phyloP scores from a whole-genome alignment of 2,329 filamentous ascomycete genomes.

The Aotearoamyces nothofagi region DNA sequence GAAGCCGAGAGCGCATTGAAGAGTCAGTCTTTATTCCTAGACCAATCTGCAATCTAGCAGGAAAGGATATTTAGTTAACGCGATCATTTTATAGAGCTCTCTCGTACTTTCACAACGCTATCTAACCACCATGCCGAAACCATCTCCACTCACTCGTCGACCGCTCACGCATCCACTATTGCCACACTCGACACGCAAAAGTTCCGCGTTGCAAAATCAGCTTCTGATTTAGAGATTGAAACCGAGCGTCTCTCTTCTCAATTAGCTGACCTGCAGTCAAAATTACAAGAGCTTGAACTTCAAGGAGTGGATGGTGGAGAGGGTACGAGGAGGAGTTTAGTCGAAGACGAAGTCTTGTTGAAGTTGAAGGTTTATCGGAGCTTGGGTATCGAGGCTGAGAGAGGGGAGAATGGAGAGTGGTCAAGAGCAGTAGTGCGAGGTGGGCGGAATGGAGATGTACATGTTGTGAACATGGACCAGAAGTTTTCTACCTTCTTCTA shows the following conservation, averaged over 20 bases:
- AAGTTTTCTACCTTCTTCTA: constrained; percentile 89
- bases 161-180: constrained; percentile 71
- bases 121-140: constrained; percentile 65
- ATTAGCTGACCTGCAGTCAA: constrained; percentile 56
- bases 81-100: constrained; percentile 41
- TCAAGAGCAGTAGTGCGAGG: constrained; percentile 76
- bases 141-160: constrained; percentile 56
- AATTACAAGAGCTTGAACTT: constrained; percentile 68
- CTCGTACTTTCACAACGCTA: constrained; percentile 61
- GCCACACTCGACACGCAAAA: constrained; percentile 82
- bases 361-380: constrained; percentile 84
- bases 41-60: no score
- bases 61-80: no score
- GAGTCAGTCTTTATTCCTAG: constrained; percentile 24
- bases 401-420: constrained; percentile 65
- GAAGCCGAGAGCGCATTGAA: constrained; percentile 54
- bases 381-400: constrained; percentile 77
- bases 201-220: constrained; percentile 86
- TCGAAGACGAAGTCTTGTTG: constrained; percentile 52
- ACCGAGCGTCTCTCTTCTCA: constrained; percentile 79
- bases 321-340: constrained; percentile 23
- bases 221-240: constrained; percentile 81
- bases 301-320: constrained; percentile 68
- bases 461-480: constrained; percentile 85
- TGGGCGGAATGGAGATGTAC: constrained; percentile 75